Evolutionary conservation across 371 early-diverging fungal genomes (phyloP).

Genomic region (Globomyces sp.): DNA sequence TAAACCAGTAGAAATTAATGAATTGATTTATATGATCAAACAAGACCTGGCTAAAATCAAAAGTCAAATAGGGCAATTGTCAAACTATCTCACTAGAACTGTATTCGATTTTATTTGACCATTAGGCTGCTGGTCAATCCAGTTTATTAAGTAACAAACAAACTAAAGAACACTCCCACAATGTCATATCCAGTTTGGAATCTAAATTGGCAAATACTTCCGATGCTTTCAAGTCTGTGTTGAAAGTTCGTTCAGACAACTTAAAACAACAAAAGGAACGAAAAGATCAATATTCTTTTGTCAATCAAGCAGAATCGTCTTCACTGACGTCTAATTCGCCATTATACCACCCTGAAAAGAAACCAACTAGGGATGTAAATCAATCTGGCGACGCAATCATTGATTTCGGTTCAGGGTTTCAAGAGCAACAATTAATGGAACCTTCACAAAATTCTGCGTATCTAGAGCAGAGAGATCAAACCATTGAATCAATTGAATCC

Average conservation of each 20-base stretch:
- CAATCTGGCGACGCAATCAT: constrained; percentile 15
- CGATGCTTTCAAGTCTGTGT: constrained; percentile 86
- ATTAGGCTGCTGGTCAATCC: constrained; percentile 2
- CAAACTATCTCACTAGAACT: constrained; percentile 47
- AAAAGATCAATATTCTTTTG: constrained; percentile 48
- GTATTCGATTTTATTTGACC: constrained; percentile 28
- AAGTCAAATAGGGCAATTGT: constrained; percentile 83
- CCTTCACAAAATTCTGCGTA: constrained; percentile 60
- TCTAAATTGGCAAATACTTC: constrained; percentile 86
- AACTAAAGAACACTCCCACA: constrained; percentile 86
- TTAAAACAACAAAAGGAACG: constrained; percentile 51
- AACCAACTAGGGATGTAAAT: constrained; percentile 9
- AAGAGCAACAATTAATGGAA: constrained; percentile 53
- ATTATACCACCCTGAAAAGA: constrained; percentile 22
- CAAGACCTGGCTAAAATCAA: constrained; percentile 93
- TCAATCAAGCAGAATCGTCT: not conserved
- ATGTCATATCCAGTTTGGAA: constrained; percentile 88
- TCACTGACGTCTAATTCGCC: constrained; percentile 17
- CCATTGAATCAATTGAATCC: constrained; percentile 93
- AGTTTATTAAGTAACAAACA: constrained; percentile 46
- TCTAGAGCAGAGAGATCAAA: constrained; percentile 79
- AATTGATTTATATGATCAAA: constrained; percentile 89
- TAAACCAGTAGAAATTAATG: constrained; percentile 64
- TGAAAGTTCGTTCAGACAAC: constrained; percentile 87
- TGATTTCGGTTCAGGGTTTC: constrained; percentile 17